These are phyloP conservation scores for Solanum gracilifrons DNA, from an alignment of 257 asterid species.

Conservation along the genomic window DNA sequence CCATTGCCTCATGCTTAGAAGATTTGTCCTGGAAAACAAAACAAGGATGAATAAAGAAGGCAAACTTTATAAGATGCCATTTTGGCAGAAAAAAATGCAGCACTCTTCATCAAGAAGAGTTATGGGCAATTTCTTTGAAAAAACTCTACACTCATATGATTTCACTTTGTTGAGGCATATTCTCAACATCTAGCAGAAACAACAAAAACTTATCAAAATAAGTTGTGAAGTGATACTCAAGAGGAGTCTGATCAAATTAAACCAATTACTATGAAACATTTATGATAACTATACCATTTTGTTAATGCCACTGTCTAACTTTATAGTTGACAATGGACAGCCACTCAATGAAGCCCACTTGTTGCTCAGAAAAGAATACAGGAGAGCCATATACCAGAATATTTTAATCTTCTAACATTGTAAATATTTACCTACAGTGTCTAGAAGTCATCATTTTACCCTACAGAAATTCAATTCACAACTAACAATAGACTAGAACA, in stretches of 20 bases:
- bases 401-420: not conserved
- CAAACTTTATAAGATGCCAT: not conserved
- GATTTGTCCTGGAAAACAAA: slow-evolving; percentile 34
- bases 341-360: not conserved
- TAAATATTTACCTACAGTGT: not conserved
- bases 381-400: not conserved
- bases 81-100: not conserved
- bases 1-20: slow-evolving; percentile 58
- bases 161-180: not conserved
- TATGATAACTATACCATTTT: not conserved
- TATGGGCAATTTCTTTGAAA: not conserved
- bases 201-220: not conserved
- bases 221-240: not conserved
- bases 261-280: not conserved
- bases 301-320: not conserved
- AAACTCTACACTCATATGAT: not conserved
- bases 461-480: not conserved
- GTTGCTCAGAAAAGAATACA: not conserved
- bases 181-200: not conserved
- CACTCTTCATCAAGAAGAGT: not conserved
- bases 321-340: not conserved
- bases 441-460: not conserved
- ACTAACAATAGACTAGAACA: not conserved
- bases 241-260: not conserved
- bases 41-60: not conserved